These are phyloP conservation scores for Hyphopichia wangnamkhiaoensis DNA, from an alignment of 1,139 yeast species.

Conservation along the genomic window DNA sequence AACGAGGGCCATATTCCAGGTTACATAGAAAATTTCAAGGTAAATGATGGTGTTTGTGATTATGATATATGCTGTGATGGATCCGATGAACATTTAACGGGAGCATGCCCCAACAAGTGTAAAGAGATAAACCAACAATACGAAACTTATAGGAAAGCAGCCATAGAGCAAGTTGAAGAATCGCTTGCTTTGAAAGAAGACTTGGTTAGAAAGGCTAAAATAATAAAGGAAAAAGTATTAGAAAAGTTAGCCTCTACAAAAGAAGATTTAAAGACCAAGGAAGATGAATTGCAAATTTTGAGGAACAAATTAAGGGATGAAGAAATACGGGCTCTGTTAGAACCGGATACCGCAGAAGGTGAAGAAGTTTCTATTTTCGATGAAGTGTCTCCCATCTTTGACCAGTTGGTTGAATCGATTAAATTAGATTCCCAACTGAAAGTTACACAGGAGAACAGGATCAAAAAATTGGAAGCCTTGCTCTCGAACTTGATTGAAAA, in stretches of 20 bases:
- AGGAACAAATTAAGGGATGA: constrained; percentile 7
- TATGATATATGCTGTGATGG: constrained; percentile 93
- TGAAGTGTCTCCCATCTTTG: constrained; percentile 15
- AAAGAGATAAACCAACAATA: constrained; percentile 40
- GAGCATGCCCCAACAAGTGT: constrained; percentile 61
- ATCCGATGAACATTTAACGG: constrained; percentile 66
- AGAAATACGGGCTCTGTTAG: constrained; percentile 6
- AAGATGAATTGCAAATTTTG: constrained; percentile 18
- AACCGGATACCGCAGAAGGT: constrained; percentile 11
- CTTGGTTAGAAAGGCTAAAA: constrained; percentile 29
- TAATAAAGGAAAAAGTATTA: constrained; percentile 18
- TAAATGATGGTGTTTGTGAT: constrained; percentile 93
- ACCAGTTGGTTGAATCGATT: constrained; percentile 23
- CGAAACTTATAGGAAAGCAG: constrained; percentile 17
- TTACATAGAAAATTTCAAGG: constrained; percentile 59
- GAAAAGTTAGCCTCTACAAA: constrained; percentile 21
- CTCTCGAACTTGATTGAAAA: constrained; percentile 50
- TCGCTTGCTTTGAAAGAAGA: constrained; percentile 24
- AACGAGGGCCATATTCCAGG: constrained; percentile 69
- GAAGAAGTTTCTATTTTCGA: constrained; percentile 17
- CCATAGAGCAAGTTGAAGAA: constrained; percentile 16
- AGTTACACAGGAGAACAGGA: constrained; percentile 15
- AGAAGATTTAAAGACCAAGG: constrained; percentile 20
- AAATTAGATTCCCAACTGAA: constrained; percentile 18
- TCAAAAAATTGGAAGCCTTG: constrained; percentile 40